These are phyloP conservation scores for Eudorina sp. DNA, from an alignment of 139 green algal species.

Conservation along the genomic window DNA sequence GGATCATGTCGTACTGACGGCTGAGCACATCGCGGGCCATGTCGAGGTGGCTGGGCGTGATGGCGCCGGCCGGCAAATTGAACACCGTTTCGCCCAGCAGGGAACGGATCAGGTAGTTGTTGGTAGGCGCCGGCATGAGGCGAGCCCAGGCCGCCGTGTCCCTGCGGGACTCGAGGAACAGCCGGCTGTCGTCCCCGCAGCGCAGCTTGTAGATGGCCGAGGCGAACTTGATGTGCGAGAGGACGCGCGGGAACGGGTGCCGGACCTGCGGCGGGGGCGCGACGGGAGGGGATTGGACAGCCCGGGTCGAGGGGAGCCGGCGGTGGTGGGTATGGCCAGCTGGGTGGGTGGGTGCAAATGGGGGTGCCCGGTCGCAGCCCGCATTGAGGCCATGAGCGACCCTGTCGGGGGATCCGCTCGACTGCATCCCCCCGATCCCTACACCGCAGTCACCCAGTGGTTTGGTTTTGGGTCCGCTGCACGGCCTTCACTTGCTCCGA, in stretches of 20 bases:
- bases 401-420: too few species aligned
- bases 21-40: not conserved
- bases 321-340: too few species aligned
- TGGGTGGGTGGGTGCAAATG: too few species aligned
- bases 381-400: too few species aligned
- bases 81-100: not conserved
- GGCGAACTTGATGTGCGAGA: not conserved
- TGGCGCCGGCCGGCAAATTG: not conserved
- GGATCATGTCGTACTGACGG: not conserved
- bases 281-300: too few species aligned
- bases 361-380: too few species aligned
- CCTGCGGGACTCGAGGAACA: too few species aligned
- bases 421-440: too few species aligned
- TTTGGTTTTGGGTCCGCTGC: too few species aligned
- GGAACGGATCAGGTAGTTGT: constrained; percentile 19
- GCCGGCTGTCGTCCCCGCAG: not conserved
- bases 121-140: not conserved
- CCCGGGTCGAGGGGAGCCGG: too few species aligned
- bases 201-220: not conserved
- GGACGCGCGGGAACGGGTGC: not conserved
- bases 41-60: not conserved
- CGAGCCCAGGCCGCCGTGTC: not conserved
- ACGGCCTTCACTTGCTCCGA: too few species aligned
- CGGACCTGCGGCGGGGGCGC: not conserved
- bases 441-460: too few species aligned